A percentile compares a stretch with the other conserved stretches of the same genome.
phyloP scores from a whole-genome alignment of 768 basidiomycete genomes.

The Tylopilus rubrobrunneus region DNA sequence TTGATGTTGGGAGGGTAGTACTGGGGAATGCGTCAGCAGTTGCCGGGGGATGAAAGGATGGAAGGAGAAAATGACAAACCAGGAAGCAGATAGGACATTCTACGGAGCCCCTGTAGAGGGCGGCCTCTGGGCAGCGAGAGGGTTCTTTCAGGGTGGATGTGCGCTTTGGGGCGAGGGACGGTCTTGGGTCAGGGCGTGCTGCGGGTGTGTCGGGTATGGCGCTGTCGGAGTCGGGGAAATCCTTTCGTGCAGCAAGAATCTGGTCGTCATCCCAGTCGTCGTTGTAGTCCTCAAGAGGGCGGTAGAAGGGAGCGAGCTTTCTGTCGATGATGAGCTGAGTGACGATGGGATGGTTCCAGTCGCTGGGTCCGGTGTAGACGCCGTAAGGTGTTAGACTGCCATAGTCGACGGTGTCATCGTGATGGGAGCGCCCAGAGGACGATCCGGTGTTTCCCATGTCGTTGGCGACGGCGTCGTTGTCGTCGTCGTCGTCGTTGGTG shows the following conservation, averaged over 20 bases:
- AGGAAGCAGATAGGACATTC: conserved; percentile 99
- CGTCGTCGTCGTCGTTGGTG: conserved; percentile 3
- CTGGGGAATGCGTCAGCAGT: conserved; percentile 42
- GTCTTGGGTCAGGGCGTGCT: conserved; percentile 32
- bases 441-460: conserved; percentile 82
- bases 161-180: conserved; percentile 45
- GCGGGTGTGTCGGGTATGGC: conserved; percentile 35
- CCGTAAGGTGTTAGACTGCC: conserved; percentile 80
- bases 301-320: conserved; percentile 92
- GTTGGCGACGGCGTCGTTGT: conserved; percentile 3
- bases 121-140: conserved; percentile 63
- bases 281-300: conserved; percentile 91
- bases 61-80: conserved; percentile 46
- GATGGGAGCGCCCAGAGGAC: conserved; percentile 66
- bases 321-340: conserved; percentile 85
- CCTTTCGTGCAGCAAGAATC: conserved; percentile 78
- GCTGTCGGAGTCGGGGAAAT: conserved; percentile 50
- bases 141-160: conserved; percentile 60
- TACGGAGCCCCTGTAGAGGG: conserved; percentile 76
- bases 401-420: conserved; percentile 83
- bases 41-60: conserved; percentile 1
- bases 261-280: conserved; percentile 86
- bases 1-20: conserved; percentile 98
- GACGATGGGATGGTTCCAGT: conserved; percentile 88
- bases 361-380: conserved; percentile 77